Evolutionary conservation across 2,329 filamentous ascomycete genomes (phyloP), one percentile per base, ranked within the genome.

Genomic region (Aspergillus luchuensis): DNA sequence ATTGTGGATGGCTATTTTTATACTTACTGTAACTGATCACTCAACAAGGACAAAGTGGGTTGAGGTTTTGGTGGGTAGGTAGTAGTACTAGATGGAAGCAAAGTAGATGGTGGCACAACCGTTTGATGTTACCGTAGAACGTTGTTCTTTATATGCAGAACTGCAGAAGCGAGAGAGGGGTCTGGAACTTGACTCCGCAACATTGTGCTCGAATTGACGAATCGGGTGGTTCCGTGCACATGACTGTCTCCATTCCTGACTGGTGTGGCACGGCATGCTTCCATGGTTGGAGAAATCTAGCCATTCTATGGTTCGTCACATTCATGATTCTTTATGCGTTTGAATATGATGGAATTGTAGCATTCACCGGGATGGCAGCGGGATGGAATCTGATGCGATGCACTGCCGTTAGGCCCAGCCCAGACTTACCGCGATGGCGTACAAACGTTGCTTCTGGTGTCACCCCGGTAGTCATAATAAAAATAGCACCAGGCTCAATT

Each of bases 81-180:
- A 33, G 49, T 49, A 19, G 8, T 17, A 45, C 19, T 41, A n/a
- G 33, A 28, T 59, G 39, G 5, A 80, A 83, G 39, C 28, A 38
- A 30, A 17, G n/a, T 25, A 38, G 2, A 15, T 8, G 55, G 23
- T 49, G 45, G 55, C 33, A 36, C 33, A 36, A 36, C 10, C 33
- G 33, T 36, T 36, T 13, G 33, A 36, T 36, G 33, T 1, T 36
- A 36, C 11, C 5, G 33, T 15, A 13, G 5, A 36, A 36, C 33
- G 33, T 8, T 8, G 33, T n/a, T n/a, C 21, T 50, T 43, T 58
- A 43, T 52, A 41, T 52, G 39, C 15, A 45, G 5, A 36, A 36
- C 10, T 13, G 33, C 33, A 36, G 33, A 36, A 36, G 33, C 11
- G 11, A 36, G 33, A 36, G 33, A 13, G 25, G 25, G 25, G 45